These are phyloP conservation scores for Entonaema liquescens DNA, from an alignment of 495 filamentous ascomycete species.

Conservation along the genomic window DNA sequence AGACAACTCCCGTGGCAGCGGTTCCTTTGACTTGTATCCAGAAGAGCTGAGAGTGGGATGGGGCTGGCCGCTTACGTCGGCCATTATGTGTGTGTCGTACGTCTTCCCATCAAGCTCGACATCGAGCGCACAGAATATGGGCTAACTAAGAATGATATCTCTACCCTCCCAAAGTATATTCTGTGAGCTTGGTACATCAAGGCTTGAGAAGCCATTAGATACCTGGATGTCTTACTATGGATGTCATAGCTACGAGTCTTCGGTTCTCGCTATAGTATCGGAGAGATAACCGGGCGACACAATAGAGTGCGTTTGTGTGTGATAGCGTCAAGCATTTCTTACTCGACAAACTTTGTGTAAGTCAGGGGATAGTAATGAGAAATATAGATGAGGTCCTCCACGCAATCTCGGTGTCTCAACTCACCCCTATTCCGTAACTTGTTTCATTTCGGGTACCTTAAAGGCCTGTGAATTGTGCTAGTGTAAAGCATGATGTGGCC, in stretches of 20 bases:
- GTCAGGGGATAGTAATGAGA: neutral
- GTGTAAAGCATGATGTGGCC: constrained; percentile 31
- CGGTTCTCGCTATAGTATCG: neutral
- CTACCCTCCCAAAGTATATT: neutral
- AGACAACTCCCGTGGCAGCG: constrained; percentile 10
- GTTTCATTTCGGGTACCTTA: constrained; percentile 23
- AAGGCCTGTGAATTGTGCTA: constrained; percentile 21
- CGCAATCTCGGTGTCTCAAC: constrained; percentile 14
- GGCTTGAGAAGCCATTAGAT: neutral
- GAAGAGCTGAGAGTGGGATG: neutral
- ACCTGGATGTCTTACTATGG: neutral
- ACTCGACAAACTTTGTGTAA: constrained; percentile 8
- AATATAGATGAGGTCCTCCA: constrained; percentile 25
- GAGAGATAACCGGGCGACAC: constrained; percentile 2
- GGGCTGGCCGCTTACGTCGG: constrained; percentile 1
- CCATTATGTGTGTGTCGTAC: constrained; percentile 3
- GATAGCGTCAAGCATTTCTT: constrained; percentile 16
- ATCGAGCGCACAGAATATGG: neutral
- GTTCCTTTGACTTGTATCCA: constrained; percentile 1
- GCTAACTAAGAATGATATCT: neutral
- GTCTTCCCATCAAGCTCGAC: neutral
- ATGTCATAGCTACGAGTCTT: constrained; percentile 1
- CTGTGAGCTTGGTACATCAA: neutral
- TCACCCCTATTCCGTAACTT: constrained; percentile 20
- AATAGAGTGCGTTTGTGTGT: neutral